These are phyloP conservation scores for Cladorrhinum sp. DNA, from an alignment of 2,329 filamentous ascomycete genomes.

Conservation along the genomic window DNA sequence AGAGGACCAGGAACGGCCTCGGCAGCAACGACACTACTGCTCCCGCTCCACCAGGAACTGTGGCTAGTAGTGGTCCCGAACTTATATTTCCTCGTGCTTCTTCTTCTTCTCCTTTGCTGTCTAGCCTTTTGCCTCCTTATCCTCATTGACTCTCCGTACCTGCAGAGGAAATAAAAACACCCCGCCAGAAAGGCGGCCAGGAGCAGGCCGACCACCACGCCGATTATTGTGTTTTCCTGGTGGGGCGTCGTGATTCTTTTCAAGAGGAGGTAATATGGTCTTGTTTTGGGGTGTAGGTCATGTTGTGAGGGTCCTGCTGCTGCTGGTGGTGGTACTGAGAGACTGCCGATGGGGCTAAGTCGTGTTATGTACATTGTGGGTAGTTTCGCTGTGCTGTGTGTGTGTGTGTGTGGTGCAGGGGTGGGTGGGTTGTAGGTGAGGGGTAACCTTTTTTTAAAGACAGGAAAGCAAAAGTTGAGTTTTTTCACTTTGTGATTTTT, in stretches of 20 bases:
- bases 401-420: background rate
- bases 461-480: too few species aligned
- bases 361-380: too few species aligned
- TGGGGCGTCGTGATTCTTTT: constrained; percentile 28
- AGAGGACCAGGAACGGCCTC: background rate
- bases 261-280: background rate
- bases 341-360: too few species aligned
- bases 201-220: constrained; percentile 42
- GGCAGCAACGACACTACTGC: background rate
- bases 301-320: background rate
- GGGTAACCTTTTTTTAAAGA: too few species aligned
- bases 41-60: background rate
- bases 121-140: constrained; percentile 29
- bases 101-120: constrained; percentile 4
- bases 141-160: constrained; percentile 40
- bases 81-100: constrained; percentile 6
- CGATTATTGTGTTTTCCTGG: constrained; percentile 41
- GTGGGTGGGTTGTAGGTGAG: background rate
- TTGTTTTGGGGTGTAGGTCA: background rate
- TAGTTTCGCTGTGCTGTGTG: background rate
- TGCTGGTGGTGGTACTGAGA: background rate
- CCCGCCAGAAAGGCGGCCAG: constrained; percentile 40
- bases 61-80: background rate
- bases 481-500: background rate
- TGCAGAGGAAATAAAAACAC: constrained; percentile 38